Evolutionary conservation across 495 filamentous ascomycete genomes (phyloP).

Genomic region (Jackrogersella minutella): DNA sequence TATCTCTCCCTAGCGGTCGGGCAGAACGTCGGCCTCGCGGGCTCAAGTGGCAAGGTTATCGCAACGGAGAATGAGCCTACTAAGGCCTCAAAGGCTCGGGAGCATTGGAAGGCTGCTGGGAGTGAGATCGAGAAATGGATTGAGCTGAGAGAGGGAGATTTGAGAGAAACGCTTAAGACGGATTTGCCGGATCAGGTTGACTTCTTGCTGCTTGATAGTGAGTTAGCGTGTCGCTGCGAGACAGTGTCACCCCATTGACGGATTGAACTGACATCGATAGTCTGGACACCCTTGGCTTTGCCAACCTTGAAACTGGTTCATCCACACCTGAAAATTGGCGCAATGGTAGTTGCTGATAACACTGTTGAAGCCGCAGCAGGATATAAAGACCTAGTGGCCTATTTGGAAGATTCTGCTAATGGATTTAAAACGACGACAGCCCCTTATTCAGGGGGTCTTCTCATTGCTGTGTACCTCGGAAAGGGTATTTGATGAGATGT

Average conservation of each 20-base stretch:
- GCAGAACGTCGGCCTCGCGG: slow-evolving; percentile 41
- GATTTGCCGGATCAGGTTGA: slow-evolving; percentile 56
- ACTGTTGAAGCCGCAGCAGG: slow-evolving; percentile 43
- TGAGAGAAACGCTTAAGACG: slow-evolving; percentile 59
- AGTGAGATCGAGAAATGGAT: slow-evolving; percentile 53
- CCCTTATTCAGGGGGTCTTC: slow-evolving; percentile 30
- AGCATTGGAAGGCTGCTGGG: slow-evolving; percentile 59
- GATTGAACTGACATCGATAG: slow-evolving; percentile 41
- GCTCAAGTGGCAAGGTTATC: slow-evolving; percentile 53
- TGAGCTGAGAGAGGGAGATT: slow-evolving; percentile 62
- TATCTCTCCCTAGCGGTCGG: slow-evolving; percentile 65
- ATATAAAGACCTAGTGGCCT: slow-evolving; percentile 46
- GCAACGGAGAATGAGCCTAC: slow-evolving; percentile 62
- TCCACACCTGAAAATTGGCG: slow-evolving; percentile 54
- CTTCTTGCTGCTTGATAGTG: slow-evolving; percentile 64
- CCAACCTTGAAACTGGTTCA: slow-evolving; percentile 59
- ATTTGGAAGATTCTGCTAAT: slow-evolving; percentile 39
- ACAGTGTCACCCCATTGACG: neutral
- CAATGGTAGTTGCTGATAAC: slow-evolving; percentile 62
- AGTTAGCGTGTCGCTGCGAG: neutral
- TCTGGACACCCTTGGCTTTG: slow-evolving; percentile 62
- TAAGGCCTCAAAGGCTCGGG: slow-evolving; percentile 55
- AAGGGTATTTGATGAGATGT: neutral
- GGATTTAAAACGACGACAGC: slow-evolving; percentile 41
- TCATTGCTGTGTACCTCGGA: slow-evolving; percentile 29